A percentile compares a stretch with the other conserved stretches of the same genome.
phyloP scores from a whole-genome alignment of 73 alveolate genomes.

The Paraurostyla sp. region DNA sequence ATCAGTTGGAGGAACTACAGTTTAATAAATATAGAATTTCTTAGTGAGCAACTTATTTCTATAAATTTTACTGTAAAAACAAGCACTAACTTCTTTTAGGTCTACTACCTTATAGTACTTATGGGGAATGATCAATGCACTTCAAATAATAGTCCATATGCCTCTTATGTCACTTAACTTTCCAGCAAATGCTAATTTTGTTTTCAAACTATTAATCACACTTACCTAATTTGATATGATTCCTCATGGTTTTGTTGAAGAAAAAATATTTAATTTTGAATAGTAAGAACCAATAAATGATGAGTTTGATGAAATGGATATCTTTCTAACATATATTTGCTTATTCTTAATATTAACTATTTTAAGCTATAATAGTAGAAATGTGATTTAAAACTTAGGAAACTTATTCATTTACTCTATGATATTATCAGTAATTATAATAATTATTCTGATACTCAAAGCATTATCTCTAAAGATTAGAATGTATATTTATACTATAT shows the following conservation, averaged over 20 bases:
- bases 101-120: neutral
- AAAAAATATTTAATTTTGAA: neutral
- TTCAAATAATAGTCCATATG: neutral
- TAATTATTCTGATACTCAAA: neutral
- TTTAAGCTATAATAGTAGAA: neutral
- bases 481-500: neutral
- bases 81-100: too few relatives aligned
- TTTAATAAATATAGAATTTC: too few relatives aligned
- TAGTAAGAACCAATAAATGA: neutral
- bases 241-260: neutral
- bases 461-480: neutral
- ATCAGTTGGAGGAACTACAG: too few relatives aligned
- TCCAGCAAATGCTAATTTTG: neutral
- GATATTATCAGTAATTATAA: neutral
- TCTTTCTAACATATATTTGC: neutral
- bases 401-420: neutral
- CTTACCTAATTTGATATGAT: neutral
- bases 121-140: neutral
- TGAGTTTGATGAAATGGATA: constrained; percentile 9
- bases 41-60: neutral
- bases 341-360: neutral
- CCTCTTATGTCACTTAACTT: neutral
- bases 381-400: neutral
- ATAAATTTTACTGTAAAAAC: too few relatives aligned
- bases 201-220: neutral